Evolutionary conservation across 176 grass and related monocot species (phyloP).

Genomic region (Paspalum notatum): DNA sequence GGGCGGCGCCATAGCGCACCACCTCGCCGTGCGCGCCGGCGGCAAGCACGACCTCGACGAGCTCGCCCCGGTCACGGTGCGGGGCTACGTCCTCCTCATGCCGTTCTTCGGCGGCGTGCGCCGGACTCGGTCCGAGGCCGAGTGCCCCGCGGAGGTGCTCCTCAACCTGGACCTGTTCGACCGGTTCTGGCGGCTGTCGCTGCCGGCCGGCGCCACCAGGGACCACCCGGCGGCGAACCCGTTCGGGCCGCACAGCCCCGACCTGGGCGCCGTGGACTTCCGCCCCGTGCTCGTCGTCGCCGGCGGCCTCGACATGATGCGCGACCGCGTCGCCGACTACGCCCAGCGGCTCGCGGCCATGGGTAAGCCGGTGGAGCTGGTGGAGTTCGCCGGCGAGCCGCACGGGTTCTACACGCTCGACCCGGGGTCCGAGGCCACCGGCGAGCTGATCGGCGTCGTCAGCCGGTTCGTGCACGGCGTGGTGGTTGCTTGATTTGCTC

Average conservation of each 20-base stretch:
- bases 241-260: slow-evolving; percentile 66
- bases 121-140: slow-evolving; percentile 62
- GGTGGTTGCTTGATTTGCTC: neutral
- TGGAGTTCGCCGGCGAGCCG: slow-evolving; percentile 70
- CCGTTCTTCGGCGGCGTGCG: slow-evolving; percentile 71
- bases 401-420: slow-evolving; percentile 89
- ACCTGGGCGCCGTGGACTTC: slow-evolving; percentile 44
- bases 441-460: slow-evolving; percentile 59
- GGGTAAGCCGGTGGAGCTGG: slow-evolving; percentile 71
- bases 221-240: slow-evolving; percentile 84
- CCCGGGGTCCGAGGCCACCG: slow-evolving; percentile 61
- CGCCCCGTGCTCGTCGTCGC: slow-evolving; percentile 60
- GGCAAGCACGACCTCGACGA: neutral
- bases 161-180: slow-evolving; percentile 68
- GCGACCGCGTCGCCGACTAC: slow-evolving; percentile 75
- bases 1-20: slow-evolving; percentile 72
- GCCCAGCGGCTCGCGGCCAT: slow-evolving; percentile 48
- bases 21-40: slow-evolving; percentile 52
- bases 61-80: neutral
- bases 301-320: slow-evolving; percentile 70
- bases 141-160: slow-evolving; percentile 57
- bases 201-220: slow-evolving; percentile 59
- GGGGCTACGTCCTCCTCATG: slow-evolving; percentile 74
- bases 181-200: slow-evolving; percentile 83
- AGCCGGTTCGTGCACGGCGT: slow-evolving; percentile 44